Evolutionary conservation across 2,329 filamentous ascomycete genomes (phyloP).

Genomic region (Cladosporium sp.): DNA sequence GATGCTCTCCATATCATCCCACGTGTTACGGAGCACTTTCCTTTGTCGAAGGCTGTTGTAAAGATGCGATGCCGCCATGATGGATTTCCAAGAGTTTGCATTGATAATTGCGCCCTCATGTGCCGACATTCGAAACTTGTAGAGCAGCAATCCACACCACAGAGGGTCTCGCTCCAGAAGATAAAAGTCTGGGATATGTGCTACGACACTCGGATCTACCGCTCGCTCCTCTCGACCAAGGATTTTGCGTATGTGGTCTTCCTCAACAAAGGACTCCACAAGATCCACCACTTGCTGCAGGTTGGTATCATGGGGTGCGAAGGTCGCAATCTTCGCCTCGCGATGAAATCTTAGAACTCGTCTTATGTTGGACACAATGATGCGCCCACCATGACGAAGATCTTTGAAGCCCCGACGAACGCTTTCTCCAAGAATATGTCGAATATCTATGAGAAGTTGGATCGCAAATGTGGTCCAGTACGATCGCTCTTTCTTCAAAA

Average conservation of each 20-base stretch:
- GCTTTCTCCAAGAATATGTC: background rate
- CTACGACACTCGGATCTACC: too few relatives aligned
- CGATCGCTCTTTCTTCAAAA: background rate
- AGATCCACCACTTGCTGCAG: background rate
- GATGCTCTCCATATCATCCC: background rate
- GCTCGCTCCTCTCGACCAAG: too few relatives aligned
- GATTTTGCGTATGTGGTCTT: too few relatives aligned
- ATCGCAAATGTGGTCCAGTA: background rate
- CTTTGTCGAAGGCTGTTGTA: background rate
- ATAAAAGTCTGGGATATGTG: too few relatives aligned
- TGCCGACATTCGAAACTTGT: conserved; percentile 6
- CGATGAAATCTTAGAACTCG: background rate
- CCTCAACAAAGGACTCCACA: too few relatives aligned
- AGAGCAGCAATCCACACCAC: conserved; percentile 12
- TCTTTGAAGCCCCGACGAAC: background rate
- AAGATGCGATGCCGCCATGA: background rate
- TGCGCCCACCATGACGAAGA: background rate
- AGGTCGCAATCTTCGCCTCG: background rate
- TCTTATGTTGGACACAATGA: background rate
- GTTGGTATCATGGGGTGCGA: background rate
- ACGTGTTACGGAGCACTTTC: background rate
- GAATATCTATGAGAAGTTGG: background rate
- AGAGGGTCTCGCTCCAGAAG: conserved; percentile 3
- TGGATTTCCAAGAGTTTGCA: background rate
- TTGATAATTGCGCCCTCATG: background rate